Percentiles rank a stretch among this genome's conserved stretches.
Conservation (phyloP, 352 stramenopile species). For the Phytophthora constricta region DNA sequence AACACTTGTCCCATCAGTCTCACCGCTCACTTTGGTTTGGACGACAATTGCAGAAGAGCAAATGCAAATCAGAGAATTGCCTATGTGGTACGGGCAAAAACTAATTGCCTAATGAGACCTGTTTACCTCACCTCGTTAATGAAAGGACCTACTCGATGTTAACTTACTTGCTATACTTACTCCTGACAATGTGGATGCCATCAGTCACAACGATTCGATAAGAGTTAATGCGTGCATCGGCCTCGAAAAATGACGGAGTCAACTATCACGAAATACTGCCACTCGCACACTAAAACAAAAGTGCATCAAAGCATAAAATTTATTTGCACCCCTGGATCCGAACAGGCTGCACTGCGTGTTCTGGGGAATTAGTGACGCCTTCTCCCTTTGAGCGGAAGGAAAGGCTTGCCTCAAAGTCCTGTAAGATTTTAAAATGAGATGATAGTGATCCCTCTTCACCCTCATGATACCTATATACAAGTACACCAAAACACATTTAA, state of each 20-base stretch:
- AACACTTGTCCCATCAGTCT: no score
- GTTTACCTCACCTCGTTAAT: no score
- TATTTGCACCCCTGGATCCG: slow-evolving; percentile 40
- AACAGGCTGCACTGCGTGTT: slow-evolving; percentile 41
- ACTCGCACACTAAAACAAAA: background rate
- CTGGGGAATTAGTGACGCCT: slow-evolving; percentile 31
- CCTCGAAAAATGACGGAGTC: background rate
- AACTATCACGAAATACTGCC: no score
- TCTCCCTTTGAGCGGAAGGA: slow-evolving; percentile 36
- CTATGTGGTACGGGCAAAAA: no score
- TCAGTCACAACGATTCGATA: background rate
- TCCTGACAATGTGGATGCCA: background rate
- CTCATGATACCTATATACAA: slow-evolving; percentile 51
- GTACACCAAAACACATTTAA: background rate
- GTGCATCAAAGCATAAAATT: background rate
- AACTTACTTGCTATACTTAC: background rate
- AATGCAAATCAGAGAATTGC: no score
- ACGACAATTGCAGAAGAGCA: no score
- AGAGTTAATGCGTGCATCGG: background rate
- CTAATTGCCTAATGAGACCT: no score
- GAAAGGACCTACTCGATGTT: no score
- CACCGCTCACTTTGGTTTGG: no score
- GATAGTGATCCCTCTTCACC: slow-evolving; percentile 38
- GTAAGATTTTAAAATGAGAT: slow-evolving; percentile 50
- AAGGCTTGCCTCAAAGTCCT: slow-evolving; percentile 41